Evolutionary conservation across 768 basidiomycete genomes (phyloP).

Genomic region (Mycena maculata): DNA sequence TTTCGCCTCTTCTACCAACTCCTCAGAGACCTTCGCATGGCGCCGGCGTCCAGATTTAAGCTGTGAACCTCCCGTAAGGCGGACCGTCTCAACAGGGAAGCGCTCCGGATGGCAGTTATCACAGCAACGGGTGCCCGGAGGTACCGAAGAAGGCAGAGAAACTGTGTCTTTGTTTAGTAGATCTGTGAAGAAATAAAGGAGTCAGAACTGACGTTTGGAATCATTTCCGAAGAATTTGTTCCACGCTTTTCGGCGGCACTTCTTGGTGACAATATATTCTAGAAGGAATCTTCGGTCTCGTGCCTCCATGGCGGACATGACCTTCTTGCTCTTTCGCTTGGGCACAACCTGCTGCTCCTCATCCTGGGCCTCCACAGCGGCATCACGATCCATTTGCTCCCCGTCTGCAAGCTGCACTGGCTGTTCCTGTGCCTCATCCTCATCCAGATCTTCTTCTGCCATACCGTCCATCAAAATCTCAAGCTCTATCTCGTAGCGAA

Average conservation of each 20-base stretch:
- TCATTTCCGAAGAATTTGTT: neutral
- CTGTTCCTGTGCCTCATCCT: neutral
- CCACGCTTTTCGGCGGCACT: no score
- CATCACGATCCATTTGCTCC: slow-evolving; percentile 2
- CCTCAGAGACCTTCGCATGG: neutral
- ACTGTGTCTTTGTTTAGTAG: neutral
- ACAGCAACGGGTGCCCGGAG: slow-evolving; percentile 12
- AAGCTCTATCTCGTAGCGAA: slow-evolving; percentile 14
- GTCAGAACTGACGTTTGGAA: neutral
- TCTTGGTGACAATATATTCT: no score
- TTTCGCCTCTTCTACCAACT: neutral
- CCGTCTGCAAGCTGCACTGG: neutral
- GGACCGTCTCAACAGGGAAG: slow-evolving; percentile 10
- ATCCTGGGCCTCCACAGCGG: no score
- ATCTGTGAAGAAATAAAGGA: neutral
- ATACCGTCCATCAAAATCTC: slow-evolving; percentile 3
- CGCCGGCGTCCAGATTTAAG: slow-evolving; percentile 2
- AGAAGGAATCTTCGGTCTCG: no score
- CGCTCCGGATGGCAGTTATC: slow-evolving; percentile 16
- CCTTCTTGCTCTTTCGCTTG: no score
- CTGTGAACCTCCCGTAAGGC: neutral
- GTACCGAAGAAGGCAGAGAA: neutral
- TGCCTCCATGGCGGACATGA: no score
- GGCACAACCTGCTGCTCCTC: no score
- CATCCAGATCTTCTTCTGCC: neutral